Conservation (phyloP, 179 eudicot genomes). For the Corrigiola litoralis region DNA sequence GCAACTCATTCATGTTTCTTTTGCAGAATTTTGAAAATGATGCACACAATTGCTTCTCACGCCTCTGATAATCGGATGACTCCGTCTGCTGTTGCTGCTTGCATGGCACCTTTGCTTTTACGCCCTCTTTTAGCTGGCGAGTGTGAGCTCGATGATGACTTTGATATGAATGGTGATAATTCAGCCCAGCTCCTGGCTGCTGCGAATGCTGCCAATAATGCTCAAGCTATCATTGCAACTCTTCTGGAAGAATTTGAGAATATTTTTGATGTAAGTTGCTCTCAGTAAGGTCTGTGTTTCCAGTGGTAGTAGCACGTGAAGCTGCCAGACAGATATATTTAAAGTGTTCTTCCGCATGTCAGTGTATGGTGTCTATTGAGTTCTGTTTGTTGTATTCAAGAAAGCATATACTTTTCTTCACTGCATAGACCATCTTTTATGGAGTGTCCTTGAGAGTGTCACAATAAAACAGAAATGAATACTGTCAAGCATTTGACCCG, state of each 20-base stretch:
- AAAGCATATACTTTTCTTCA: background rate
- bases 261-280: slow-evolving; percentile 72
- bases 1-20: slow-evolving; percentile 7
- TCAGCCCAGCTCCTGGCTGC: slow-evolving; percentile 99
- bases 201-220: slow-evolving; percentile 98
- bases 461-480: background rate
- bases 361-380: too few relatives aligned
- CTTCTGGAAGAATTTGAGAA: slow-evolving; percentile 91
- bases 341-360: too few relatives aligned
- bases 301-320: too few relatives aligned
- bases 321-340: too few relatives aligned
- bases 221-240: slow-evolving; percentile 80
- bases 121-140: slow-evolving; percentile 99
- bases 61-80: slow-evolving; percentile 90
- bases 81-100: slow-evolving; percentile 94
- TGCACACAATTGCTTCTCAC: slow-evolving; percentile 78
- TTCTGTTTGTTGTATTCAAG: too few relatives aligned
- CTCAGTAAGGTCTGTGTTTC: too few relatives aligned
- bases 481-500: background rate
- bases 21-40: slow-evolving; percentile 87
- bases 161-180: slow-evolving; percentile 75
- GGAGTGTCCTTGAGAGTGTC: background rate
- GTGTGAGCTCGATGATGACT: slow-evolving; percentile 94
- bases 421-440: background rate
- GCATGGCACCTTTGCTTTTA: slow-evolving; percentile 99